These are phyloP conservation scores for Neurospora hispaniola DNA, from an alignment of 495 filamentous ascomycete species.

Conservation along the genomic window DNA sequence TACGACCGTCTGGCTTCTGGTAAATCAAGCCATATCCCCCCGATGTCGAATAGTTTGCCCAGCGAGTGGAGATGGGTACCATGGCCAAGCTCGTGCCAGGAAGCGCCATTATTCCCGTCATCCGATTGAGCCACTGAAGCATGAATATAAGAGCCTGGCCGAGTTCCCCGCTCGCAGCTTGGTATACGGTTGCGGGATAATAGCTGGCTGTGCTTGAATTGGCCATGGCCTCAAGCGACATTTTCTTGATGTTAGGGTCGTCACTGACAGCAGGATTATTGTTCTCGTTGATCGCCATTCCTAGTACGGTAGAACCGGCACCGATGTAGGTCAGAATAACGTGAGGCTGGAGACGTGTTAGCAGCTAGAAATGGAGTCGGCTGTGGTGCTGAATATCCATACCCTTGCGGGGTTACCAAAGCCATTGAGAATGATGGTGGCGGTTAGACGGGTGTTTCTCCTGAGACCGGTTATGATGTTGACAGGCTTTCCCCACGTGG, in stretches of 20 bases:
- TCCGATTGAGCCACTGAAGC: not conserved
- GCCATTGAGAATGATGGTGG: not conserved
- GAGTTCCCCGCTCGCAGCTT: not conserved
- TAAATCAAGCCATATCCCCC: not conserved
- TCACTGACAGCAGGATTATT: not conserved
- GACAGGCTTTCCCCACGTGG: not conserved
- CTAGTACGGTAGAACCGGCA: not conserved
- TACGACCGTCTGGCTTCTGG: not conserved
- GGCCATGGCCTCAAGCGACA: not conserved
- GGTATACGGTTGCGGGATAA: not conserved
- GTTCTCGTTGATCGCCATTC: not conserved
- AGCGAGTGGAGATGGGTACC: not conserved
- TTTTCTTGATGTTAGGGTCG: not conserved
- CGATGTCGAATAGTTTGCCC: not conserved
- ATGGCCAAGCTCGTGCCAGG: not conserved
- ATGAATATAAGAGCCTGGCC: not conserved
- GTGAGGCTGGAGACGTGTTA: not conserved
- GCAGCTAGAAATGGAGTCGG: not conserved
- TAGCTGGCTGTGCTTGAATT: not conserved
- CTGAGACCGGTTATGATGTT: not conserved
- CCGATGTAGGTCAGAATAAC: not conserved
- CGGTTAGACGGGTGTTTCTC: not conserved
- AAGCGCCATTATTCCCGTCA: not conserved
- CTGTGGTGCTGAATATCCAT: not conserved
- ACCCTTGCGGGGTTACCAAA: not conserved